Base-by-base conservation (phyloP, 768 basidiomycete genomes). In the Gelatoporia subvermispora region DNA sequence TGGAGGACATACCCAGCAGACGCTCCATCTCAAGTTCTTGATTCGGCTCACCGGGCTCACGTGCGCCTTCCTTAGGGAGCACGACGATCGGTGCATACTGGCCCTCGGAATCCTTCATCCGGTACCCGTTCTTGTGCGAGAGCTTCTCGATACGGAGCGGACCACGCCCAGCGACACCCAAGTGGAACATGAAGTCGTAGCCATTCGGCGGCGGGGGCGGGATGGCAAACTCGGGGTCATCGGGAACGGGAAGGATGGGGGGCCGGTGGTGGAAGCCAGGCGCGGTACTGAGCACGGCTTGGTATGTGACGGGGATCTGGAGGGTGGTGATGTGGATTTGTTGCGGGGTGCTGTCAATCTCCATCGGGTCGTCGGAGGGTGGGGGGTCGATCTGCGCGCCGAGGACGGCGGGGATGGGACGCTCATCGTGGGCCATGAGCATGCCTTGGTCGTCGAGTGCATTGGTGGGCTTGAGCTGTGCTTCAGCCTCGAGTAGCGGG, bases 111-210 rank as follows among this genome's bases (percentile, higher is more conserved):
- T 85, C 85, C 60, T 81, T 82, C 77, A 82, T 82, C 39, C 77
- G 71, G 61, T 85, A 87, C 7, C 83, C 82, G 17, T 78, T 67
- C 59, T 84, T 85, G 61, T 87, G 85, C 0, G 54, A 73, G n/a
- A 75, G 59, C 52, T 75, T 72, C 61, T 87, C 85, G 72, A 87
- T 74, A 18, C 81, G 71, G 45, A 85, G 57, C 0, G 78, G 74
- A 0, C 85, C 85, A 11, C 81, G 72, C 15, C 79, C 78, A 4
- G 82, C 84, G 17, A 83, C 79, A 3, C 85, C 85, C 23, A 87
- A 72, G 56, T 87, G 85, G 56, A 86, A 77, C 45, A 86, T 75
- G 56, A 87, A 78, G 59, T 86, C 84, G 56, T 80, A 86, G 11
- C 81, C 82, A 43, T 66, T 67, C 17, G 64, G 61, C 20, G 72